Percentiles rank a stretch among this genome's conserved stretches.
These are phyloP conservation scores for Favolaschia claudopus DNA, from an alignment of 768 basidiomycete genomes.

Conservation along the genomic window DNA sequence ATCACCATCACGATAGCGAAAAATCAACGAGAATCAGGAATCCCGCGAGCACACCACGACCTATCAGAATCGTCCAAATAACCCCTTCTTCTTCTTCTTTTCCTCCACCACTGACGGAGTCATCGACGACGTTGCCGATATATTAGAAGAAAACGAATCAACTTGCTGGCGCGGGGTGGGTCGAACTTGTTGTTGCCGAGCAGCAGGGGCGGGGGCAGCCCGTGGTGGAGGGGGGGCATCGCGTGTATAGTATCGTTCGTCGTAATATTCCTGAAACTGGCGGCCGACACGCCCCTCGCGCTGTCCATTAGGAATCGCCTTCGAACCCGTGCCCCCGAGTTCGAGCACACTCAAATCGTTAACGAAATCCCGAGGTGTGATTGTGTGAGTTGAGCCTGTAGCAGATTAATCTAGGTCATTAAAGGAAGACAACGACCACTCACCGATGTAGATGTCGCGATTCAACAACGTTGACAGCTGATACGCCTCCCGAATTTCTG, in stretches of 20 bases:
- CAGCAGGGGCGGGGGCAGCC: constrained; percentile 41
- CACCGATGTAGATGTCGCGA: constrained; percentile 94
- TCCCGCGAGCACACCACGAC: no score
- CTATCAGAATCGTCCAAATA: constrained; percentile 77
- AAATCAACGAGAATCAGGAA: no score
- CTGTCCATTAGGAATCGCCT: constrained; percentile 73
- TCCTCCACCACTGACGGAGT: constrained; percentile 51
- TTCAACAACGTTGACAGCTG: constrained; percentile 74
- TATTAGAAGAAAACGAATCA: constrained; percentile 16
- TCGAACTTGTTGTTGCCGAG: constrained; percentile 1
- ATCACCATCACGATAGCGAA: no score
- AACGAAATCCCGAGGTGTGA: constrained; percentile 85
- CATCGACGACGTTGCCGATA: constrained; percentile 38
- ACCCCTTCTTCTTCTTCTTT: constrained; percentile 82
- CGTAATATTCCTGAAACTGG: constrained; percentile 79
- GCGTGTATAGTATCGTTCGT: constrained; percentile 76
- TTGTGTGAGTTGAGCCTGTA: constrained; percentile 87
- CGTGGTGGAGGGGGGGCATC: constrained; percentile 66
- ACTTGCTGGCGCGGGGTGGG: constrained; percentile 39
- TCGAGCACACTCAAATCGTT: constrained; percentile 90
- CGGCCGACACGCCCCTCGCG: constrained; percentile 55
- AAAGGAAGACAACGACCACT: not conserved
- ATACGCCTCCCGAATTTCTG: constrained; percentile 92
- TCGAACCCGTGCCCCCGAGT: constrained; percentile 85
- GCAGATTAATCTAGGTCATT: not conserved